phyloP scores from a whole-genome alignment of 1,284 basidiomycete species.

The Caloboletus inedulis region DNA sequence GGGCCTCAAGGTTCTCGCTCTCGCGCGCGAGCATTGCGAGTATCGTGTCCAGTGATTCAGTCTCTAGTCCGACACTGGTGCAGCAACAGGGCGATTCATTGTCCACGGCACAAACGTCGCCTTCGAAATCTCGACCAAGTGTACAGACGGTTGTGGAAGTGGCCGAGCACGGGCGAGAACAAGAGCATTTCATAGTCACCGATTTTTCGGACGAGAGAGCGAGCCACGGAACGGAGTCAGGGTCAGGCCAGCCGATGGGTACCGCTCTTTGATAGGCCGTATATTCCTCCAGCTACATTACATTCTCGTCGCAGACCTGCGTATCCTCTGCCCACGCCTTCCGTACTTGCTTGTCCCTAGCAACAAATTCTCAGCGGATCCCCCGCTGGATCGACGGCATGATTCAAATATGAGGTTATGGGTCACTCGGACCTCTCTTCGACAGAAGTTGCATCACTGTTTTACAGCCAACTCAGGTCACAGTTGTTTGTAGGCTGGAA shows the following conservation, averaged over 20 bases:
- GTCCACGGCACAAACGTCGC: constrained; percentile 12
- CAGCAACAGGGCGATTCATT: constrained; percentile 5
- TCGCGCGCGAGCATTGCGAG: constrained; percentile 30
- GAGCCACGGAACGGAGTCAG: constrained; percentile 14
- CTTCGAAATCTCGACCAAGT: constrained; percentile 14
- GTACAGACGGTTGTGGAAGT: constrained; percentile 29
- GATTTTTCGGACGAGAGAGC: constrained; percentile 3
- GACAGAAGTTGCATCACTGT: neutral
- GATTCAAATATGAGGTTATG: neutral
- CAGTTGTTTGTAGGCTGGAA: neutral
- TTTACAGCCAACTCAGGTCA: neutral
- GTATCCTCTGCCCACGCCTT: neutral
- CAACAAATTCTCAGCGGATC: neutral
- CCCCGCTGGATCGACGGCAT: constrained; percentile 1
- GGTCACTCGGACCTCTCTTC: neutral
- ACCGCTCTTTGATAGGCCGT: constrained; percentile 29
- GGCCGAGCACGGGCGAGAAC: constrained; percentile 21
- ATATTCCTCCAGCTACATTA: neutral
- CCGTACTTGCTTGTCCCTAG: neutral
- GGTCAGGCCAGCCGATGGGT: constrained; percentile 24
- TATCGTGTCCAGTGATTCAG: constrained; percentile 22
- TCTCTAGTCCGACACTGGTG: constrained; percentile 10
- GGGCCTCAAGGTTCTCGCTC: constrained; percentile 38
- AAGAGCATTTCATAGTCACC: constrained; percentile 7
- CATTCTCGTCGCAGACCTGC: neutral